These are phyloP conservation scores for Cystobasidium ongulense DNA, from an alignment of 768 basidiomycete genomes.

Conservation along the genomic window DNA sequence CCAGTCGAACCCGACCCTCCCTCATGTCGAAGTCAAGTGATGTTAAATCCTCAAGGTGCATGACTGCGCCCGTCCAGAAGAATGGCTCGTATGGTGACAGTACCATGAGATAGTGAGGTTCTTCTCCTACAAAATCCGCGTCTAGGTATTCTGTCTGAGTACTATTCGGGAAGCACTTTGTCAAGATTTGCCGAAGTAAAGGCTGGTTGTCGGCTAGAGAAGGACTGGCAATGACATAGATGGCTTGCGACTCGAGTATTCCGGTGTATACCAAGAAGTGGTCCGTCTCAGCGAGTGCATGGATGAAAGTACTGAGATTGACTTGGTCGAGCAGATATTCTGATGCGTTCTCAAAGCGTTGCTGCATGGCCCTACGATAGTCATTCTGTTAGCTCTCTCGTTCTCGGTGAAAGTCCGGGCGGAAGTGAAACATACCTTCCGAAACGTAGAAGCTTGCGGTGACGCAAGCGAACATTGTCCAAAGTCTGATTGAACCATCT, in stretches of 20 bases:
- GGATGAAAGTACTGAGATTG: slow-evolving; percentile 69
- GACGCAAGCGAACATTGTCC: slow-evolving; percentile 80
- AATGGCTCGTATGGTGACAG: slow-evolving; percentile 78
- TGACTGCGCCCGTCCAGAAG: slow-evolving; percentile 82
- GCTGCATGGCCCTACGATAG: slow-evolving; percentile 50
- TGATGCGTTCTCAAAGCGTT: slow-evolving; percentile 84
- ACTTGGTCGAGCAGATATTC: slow-evolving; percentile 74
- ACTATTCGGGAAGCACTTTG: slow-evolving; percentile 63
- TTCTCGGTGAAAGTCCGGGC: slow-evolving; percentile 45
- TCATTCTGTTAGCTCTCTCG: slow-evolving; percentile 46
- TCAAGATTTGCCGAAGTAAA: slow-evolving; percentile 66
- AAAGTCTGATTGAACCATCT: slow-evolving; percentile 88
- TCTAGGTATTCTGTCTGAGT: slow-evolving; percentile 38
- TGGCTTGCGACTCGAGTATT: slow-evolving; percentile 74
- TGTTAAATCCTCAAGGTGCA: slow-evolving; percentile 62
- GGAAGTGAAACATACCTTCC: slow-evolving; percentile 50
- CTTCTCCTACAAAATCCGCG: slow-evolving; percentile 38
- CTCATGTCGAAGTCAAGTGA: slow-evolving; percentile 71
- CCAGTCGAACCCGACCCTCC: slow-evolving; percentile 79
- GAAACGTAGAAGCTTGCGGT: slow-evolving; percentile 88
- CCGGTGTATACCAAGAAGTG: slow-evolving; percentile 92
- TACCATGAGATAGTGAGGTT: slow-evolving; percentile 63
- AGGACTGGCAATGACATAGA: slow-evolving; percentile 76
- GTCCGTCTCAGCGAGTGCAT: slow-evolving; percentile 67
- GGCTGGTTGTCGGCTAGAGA: slow-evolving; percentile 68